Conservation (phyloP, 2,329 filamentous ascomycete genomes). For the Sporothrix protearum region DNA sequence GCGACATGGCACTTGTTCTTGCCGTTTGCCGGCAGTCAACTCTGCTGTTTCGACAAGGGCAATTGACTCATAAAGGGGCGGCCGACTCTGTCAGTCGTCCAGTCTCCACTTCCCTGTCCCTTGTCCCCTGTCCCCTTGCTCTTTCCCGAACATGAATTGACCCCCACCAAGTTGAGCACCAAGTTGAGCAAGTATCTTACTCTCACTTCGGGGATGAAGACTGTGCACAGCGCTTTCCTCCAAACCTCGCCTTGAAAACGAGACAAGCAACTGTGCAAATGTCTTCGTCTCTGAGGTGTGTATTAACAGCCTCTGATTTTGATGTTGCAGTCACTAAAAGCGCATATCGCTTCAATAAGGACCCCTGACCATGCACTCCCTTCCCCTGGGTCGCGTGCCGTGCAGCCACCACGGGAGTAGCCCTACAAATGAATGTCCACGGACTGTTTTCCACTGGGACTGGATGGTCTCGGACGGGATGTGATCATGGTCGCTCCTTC, state of each 20-base stretch:
- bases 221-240: background rate
- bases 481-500: conserved; percentile 5
- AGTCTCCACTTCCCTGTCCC: no score
- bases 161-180: background rate
- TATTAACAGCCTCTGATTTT: background rate
- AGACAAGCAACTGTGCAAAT: background rate
- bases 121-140: background rate
- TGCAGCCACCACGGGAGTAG: background rate
- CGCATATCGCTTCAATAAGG: background rate
- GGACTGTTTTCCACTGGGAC: background rate
- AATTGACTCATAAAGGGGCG: background rate
- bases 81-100: background rate
- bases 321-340: background rate
- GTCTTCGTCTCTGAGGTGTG: background rate
- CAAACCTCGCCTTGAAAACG: no score
- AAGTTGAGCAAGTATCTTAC: no score
- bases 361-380: background rate
- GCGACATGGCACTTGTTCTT: background rate
- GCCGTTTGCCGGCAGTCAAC: background rate
- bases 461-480: background rate
- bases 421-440: background rate
- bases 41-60: background rate
- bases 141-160: background rate
- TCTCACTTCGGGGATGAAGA: background rate
- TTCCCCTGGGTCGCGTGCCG: conserved; percentile 11